phyloP scores from a whole-genome alignment of 805 yeast genomes.

The Sungouiozyma ichnusensis region DNA sequence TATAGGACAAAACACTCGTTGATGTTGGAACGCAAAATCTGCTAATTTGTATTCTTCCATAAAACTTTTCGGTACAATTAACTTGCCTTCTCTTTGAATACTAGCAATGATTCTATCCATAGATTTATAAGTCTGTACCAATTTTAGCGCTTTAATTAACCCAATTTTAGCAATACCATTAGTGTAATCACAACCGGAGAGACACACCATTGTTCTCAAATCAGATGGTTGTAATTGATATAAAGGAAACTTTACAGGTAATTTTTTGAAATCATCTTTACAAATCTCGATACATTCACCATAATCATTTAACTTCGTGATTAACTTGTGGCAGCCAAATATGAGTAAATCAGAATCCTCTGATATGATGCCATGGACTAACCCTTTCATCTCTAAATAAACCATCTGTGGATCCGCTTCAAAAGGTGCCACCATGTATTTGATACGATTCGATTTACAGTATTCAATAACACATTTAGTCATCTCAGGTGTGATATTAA shows the following conservation, averaged over 20 bases:
- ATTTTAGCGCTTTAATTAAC: conserved; percentile 56
- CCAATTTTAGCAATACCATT: conserved; percentile 80
- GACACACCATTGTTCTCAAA: conserved; percentile 64
- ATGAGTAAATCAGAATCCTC: conserved; percentile 91
- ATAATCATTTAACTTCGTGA: conserved; percentile 71
- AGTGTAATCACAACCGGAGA: conserved; percentile 96
- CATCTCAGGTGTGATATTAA: conserved; percentile 84
- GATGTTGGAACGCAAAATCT: conserved; percentile 68
- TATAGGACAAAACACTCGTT: conserved; percentile 72
- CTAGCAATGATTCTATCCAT: conserved; percentile 48
- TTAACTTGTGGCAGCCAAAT: conserved; percentile 68
- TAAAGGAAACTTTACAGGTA: conserved; percentile 39
- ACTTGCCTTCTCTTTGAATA: conserved; percentile 51
- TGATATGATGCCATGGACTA: conserved; percentile 76
- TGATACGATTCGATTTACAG: conserved; percentile 45
- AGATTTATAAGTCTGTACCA: conserved; percentile 41
- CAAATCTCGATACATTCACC: conserved; percentile 63
- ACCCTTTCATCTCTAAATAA: conserved; percentile 61
- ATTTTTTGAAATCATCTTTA: conserved; percentile 40
- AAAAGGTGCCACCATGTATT: conserved; percentile 88
- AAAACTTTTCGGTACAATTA: conserved; percentile 45
- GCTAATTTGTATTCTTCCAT: conserved; percentile 56
- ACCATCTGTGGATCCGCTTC: conserved; percentile 98
- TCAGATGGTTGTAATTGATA: conserved; percentile 44
- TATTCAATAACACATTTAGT: conserved; percentile 75